Percentiles rank a stretch among this genome's conserved stretches.
These are phyloP conservation scores for Zhuliangozyma blackwelliae DNA, from an alignment of 1,139 yeast genomes.

Conservation along the genomic window DNA sequence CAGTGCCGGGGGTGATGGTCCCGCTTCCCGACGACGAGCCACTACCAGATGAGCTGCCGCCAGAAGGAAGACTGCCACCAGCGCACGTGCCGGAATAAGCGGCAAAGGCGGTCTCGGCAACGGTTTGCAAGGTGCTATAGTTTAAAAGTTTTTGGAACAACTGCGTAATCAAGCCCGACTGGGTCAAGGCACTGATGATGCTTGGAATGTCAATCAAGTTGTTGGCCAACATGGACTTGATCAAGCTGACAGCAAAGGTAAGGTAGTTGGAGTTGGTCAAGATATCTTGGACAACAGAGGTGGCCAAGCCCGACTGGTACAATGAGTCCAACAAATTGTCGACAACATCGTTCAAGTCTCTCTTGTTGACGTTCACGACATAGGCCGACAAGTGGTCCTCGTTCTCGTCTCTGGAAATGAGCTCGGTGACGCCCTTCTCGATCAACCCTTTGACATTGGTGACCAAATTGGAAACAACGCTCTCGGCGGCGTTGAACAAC, in stretches of 20 bases:
- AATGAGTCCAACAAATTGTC: conserved; percentile 39
- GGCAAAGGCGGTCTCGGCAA: conserved; percentile 38
- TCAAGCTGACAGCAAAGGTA: conserved; percentile 35
- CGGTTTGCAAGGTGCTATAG: conserved; percentile 32
- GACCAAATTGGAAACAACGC: conserved; percentile 25
- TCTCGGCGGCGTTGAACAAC: conserved; percentile 31
- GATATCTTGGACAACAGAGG: conserved; percentile 37
- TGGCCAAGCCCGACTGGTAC: conserved; percentile 40
- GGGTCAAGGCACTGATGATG: conserved; percentile 29
- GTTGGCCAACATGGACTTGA: conserved; percentile 25
- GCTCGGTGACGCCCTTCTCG: conserved; percentile 16
- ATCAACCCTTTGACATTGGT: conserved; percentile 24
- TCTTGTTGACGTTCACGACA: conserved; percentile 13
- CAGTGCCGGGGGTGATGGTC: conserved; percentile 10
- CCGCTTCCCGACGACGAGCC: conserved; percentile 9
- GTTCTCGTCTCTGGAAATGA: conserved; percentile 15
- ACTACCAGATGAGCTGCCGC: conserved; percentile 6
- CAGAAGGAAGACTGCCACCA: conserved; percentile 2
- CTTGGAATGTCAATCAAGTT: conserved; percentile 27
- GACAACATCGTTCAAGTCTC: conserved; percentile 29
- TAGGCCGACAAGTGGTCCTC: conserved; percentile 6
- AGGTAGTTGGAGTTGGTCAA: conserved; percentile 36
- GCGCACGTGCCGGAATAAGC: conserved; percentile 40
- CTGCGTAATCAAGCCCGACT: conserved; percentile 34
- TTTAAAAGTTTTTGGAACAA: conserved; percentile 34